Percentiles rank a stretch among this genome's conserved stretches.
These are phyloP conservation scores for Yamadazyma sp. DNA, from an alignment of 805 yeast genomes.

Conservation along the genomic window DNA sequence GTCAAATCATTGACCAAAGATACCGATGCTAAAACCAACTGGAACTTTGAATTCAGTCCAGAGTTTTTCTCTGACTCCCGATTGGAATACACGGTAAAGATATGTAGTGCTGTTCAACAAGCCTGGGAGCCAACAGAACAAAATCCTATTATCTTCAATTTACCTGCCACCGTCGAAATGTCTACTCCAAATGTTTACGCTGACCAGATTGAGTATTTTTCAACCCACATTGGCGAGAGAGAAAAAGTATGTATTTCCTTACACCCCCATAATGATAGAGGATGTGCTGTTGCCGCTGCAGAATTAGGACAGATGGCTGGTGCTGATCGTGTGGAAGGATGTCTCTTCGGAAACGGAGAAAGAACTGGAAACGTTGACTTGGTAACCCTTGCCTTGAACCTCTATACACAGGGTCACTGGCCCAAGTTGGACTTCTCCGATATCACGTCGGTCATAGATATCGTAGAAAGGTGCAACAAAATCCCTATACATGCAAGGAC, in stretches of 20 bases:
- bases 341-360: constrained; percentile 84
- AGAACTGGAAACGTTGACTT: constrained; percentile 85
- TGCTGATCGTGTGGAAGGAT: constrained; percentile 86
- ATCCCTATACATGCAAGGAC: constrained; percentile 77
- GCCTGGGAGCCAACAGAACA: constrained; percentile 72
- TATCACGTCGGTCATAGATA: constrained; percentile 61
- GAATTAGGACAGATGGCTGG: constrained; percentile 82
- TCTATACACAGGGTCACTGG: constrained; percentile 75
- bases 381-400: constrained; percentile 72
- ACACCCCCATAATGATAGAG: constrained; percentile 84
- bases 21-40: constrained; percentile 55
- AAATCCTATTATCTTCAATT: constrained; percentile 71
- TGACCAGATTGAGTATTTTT: constrained; percentile 77
- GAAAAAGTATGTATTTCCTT: constrained; percentile 72
- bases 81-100: constrained; percentile 58
- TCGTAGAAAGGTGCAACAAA: constrained; percentile 78
- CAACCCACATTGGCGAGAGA: constrained; percentile 59
- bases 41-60: constrained; percentile 80
- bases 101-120: constrained; percentile 72
- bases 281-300: constrained; percentile 87
- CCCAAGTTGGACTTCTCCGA: constrained; percentile 75
- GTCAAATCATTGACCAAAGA: constrained; percentile 72
- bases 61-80: constrained; percentile 76
- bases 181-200: constrained; percentile 80
- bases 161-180: constrained; percentile 86